These are phyloP conservation scores for Panellus pusillus DNA, from an alignment of 768 basidiomycete species.

Conservation along the genomic window DNA sequence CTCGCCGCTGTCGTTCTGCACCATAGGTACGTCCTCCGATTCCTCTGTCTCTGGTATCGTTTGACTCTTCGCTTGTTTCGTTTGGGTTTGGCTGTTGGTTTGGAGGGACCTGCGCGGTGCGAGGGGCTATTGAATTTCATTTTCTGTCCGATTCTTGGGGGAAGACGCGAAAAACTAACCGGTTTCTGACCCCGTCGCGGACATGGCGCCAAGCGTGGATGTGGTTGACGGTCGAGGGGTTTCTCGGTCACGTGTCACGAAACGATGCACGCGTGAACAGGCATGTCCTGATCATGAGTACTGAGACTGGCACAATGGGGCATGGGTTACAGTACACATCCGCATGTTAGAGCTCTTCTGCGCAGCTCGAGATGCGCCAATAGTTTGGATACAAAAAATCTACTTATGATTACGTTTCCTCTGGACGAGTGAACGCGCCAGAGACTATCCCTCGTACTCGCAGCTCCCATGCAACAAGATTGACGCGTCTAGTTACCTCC, in stretches of 20 bases:
- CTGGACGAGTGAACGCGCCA: constrained; percentile 41
- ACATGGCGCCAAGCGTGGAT: not conserved
- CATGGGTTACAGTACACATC: too few species aligned
- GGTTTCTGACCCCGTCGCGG: too few species aligned
- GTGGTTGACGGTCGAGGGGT: not conserved
- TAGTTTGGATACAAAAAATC: not conserved
- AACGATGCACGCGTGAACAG: too few species aligned
- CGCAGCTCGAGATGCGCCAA: too few species aligned
- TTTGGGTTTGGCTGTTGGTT: constrained; percentile 8
- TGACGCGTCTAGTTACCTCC: constrained; percentile 69
- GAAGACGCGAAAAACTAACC: not conserved
- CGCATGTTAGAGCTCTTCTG: too few species aligned
- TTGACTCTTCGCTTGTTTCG: not conserved
- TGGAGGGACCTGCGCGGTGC: constrained; percentile 19
- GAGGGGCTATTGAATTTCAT: not conserved
- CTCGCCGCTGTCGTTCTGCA: not conserved
- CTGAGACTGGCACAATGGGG: too few species aligned
- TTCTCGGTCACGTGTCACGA: too few species aligned
- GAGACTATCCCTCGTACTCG: constrained; percentile 61
- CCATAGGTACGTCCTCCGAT: constrained; percentile 6
- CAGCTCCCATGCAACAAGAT: constrained; percentile 81
- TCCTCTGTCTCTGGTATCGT: constrained; percentile 7
- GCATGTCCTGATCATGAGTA: too few species aligned
- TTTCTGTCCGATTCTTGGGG: not conserved
- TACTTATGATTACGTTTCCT: not conserved